Conservation (phyloP, 768 basidiomycete species). For the Mycena sanguinolenta region DNA sequence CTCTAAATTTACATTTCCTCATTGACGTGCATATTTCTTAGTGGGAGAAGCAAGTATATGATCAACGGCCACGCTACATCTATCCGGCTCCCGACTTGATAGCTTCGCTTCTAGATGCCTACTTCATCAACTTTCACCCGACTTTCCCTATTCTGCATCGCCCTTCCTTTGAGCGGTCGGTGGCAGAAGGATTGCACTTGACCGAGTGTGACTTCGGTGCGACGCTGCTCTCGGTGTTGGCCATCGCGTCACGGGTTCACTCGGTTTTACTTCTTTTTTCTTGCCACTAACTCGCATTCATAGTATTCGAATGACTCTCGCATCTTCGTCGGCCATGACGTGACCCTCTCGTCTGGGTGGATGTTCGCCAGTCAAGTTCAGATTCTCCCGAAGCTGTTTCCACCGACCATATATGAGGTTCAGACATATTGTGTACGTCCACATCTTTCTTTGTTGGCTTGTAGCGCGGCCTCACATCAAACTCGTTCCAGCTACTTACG, state of each 20-base stretch:
- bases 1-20: no score
- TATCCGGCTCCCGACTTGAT: constrained; percentile 68
- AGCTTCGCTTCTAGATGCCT: constrained; percentile 64
- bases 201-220: constrained; percentile 64
- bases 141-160: constrained; percentile 73
- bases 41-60: constrained; percentile 53
- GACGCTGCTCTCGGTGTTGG: constrained; percentile 75
- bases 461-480: constrained; percentile 5
- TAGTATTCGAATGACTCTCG: constrained; percentile 66
- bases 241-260: constrained; percentile 63
- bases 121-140: constrained; percentile 67
- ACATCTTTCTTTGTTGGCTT: constrained; percentile 40
- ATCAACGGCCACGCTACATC: constrained; percentile 44
- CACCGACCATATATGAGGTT: constrained; percentile 71
- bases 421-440: constrained; percentile 54
- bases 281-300: constrained; percentile 56
- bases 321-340: constrained; percentile 49
- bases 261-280: constrained; percentile 45
- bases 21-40: constrained; percentile 23
- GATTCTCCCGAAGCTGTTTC: constrained; percentile 67
- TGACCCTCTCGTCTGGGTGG: constrained; percentile 66
- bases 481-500: constrained; percentile 42
- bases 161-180: constrained; percentile 68
- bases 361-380: constrained; percentile 73
- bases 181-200: constrained; percentile 62